phyloP scores from a whole-genome alignment of 1,284 basidiomycete species.

The Stygiomarasmius scandens region DNA sequence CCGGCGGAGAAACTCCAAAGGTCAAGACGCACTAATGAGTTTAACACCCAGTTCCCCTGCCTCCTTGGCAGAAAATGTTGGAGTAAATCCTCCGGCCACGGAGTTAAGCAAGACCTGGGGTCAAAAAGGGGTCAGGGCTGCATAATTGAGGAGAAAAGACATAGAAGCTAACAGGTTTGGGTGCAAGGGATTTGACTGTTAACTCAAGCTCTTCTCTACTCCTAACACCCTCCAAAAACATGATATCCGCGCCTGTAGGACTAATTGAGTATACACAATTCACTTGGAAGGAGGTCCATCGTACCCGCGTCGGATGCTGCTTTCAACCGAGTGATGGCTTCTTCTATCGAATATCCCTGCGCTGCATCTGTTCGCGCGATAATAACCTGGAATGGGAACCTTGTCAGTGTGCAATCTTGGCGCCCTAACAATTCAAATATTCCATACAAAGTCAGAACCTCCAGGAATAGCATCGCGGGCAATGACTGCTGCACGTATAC shows the following conservation, averaged over 20 bases:
- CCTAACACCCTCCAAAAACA: conserved; percentile 47
- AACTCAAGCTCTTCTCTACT: conserved; percentile 36
- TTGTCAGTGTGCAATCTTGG: not conserved
- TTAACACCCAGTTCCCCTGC: conserved; percentile 43
- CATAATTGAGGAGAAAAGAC: not conserved
- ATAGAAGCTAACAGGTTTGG: conserved; percentile 32
- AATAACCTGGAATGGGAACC: conserved; percentile 26
- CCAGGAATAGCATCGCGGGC: conserved; percentile 39
- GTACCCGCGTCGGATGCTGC: conserved; percentile 37
- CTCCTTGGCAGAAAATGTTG: conserved; percentile 41
- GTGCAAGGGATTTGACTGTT: conserved; percentile 37
- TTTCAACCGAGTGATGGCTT: conserved; percentile 42
- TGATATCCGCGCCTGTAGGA: conserved; percentile 30
- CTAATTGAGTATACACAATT: not conserved
- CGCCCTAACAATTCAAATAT: not conserved
- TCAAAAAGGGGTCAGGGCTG: conserved; percentile 1
- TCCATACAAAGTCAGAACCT: conserved; percentile 38
- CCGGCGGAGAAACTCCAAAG: not conserved
- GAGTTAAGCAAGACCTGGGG: conserved; percentile 41
- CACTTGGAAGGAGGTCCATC: not conserved
- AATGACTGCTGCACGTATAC: conserved; percentile 49
- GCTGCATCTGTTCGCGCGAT: conserved; percentile 53
- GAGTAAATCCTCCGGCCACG: conserved; percentile 45
- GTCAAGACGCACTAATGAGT: conserved; percentile 35
- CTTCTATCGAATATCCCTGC: conserved; percentile 36